Base-by-base conservation (phyloP, 2,329 filamentous ascomycete genomes). In the Fusarium nelsonii region DNA sequence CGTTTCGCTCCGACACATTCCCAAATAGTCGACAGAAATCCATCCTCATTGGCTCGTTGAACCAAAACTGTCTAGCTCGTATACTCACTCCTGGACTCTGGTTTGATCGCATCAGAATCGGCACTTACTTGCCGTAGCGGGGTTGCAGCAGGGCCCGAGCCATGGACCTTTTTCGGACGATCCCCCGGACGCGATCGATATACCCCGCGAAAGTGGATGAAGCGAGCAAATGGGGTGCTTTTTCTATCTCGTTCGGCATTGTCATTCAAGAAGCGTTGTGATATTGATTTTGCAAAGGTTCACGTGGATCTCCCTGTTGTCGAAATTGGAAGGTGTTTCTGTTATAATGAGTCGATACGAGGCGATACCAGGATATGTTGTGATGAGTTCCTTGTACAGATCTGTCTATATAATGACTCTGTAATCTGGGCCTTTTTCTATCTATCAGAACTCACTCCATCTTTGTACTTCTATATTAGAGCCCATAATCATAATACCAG, bases 41-140 rank as follows among this genome's bases (percentile, higher is more conserved):
- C 4, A 7, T 3, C 0, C 14, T 39, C 2, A 63, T 63, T 63
- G 59, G 57, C 20, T 33, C 26, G 6, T 36, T 28, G 34, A 16
- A 9, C 20, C 26, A 26, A 15, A 12, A 28, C 12, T 20, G 15
- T 10, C 4, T 15, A 44, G 11, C 6, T 15, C 2, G 43, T 12
- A 5, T 10, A 4, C 3, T 23, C 14, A 20, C 4, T 36, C 9
- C 20, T 6, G 26, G 1, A 6, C 2, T 63, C 40, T 63, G 50
- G 50, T 63, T 63, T 39, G 59, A 33, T 23, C 59, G 59, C 59
- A 56, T 63, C 40, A 63, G 60, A 56, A 14, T 63, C 59, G 59
- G 59, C 59, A 63, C 48, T 6, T 26, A 16, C 4, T 39, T 63
- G 59, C 59, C 59, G 59, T 41, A 32, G 28, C 56, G 37, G 36